phyloP scores from a whole-genome alignment of 768 basidiomycete species.

The Filobasidium wieringae region DNA sequence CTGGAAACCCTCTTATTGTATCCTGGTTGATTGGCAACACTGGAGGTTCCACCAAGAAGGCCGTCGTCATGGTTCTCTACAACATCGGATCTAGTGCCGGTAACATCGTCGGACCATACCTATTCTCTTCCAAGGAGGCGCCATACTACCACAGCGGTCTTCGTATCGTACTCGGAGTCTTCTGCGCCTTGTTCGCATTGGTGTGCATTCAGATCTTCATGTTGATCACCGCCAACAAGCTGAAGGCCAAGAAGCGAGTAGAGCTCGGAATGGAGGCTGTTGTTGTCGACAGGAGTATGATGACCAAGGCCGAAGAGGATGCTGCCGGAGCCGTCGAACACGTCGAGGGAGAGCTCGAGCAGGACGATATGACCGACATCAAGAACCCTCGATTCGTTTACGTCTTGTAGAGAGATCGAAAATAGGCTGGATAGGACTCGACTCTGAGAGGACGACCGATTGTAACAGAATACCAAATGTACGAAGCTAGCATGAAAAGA shows the following conservation, averaged over 20 bases:
- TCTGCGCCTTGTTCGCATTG: slow-evolving; percentile 18
- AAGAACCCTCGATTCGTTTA: slow-evolving; percentile 31
- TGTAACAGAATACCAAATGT: too few relatives aligned
- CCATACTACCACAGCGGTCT: slow-evolving; percentile 26
- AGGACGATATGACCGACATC: slow-evolving; percentile 18
- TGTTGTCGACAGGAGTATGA: slow-evolving; percentile 27
- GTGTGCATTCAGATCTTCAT: slow-evolving; percentile 18
- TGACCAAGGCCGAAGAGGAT: slow-evolving; percentile 8
- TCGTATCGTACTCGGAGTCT: slow-evolving; percentile 24
- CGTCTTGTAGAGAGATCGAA: slow-evolving; percentile 19
- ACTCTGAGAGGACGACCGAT: too few relatives aligned
- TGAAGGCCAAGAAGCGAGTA: slow-evolving; percentile 30
- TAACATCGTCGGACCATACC: slow-evolving; percentile 35
- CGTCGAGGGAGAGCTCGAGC: neutral
- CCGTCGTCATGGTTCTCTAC: slow-evolving; percentile 42
- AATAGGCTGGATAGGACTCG: too few relatives aligned
- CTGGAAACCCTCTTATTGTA: slow-evolving; percentile 30
- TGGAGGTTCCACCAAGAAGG: slow-evolving; percentile 33
- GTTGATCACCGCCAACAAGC: slow-evolving; percentile 27
- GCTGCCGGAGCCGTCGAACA: neutral
- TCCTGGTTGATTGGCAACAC: slow-evolving; percentile 18
- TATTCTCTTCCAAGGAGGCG: slow-evolving; percentile 30
- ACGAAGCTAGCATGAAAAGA: too few relatives aligned
- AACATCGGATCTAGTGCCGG: slow-evolving; percentile 38
- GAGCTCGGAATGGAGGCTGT: slow-evolving; percentile 31